These are phyloP conservation scores for Irpex lacteus DNA, from an alignment of 1,284 basidiomycete genomes.

Conservation along the genomic window DNA sequence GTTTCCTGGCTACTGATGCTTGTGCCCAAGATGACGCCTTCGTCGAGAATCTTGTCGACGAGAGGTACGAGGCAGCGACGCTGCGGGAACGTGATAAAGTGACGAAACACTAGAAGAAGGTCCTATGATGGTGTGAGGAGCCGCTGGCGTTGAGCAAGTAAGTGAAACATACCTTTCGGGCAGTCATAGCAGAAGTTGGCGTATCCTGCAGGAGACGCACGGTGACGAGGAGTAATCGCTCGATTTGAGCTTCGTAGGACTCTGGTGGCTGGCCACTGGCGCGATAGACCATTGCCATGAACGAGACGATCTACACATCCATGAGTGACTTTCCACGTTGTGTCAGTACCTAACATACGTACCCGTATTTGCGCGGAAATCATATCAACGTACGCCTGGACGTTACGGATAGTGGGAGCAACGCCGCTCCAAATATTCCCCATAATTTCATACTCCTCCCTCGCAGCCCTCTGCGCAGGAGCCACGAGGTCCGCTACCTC, in stretches of 20 bases:
- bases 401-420: constrained; percentile 74
- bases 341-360: background rate
- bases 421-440: constrained; percentile 86
- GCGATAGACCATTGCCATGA: constrained; percentile 83
- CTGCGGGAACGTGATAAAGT: constrained; percentile 83
- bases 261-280: constrained; percentile 57
- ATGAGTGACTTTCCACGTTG: background rate
- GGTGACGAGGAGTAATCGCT: constrained; percentile 79
- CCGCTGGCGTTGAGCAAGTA: background rate
- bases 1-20: constrained; percentile 83
- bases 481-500: constrained; percentile 79
- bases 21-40: constrained; percentile 87
- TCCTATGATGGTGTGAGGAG: constrained; percentile 55
- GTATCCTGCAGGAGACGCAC: constrained; percentile 93
- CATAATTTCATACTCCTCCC: constrained; percentile 79
- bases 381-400: constrained; percentile 83
- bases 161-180: constrained; percentile 60
- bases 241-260: constrained; percentile 74
- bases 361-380: constrained; percentile 94
- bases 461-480: constrained; percentile 83
- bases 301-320: constrained; percentile 79
- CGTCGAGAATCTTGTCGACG: constrained; percentile 90
- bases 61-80: constrained; percentile 81
- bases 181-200: constrained; percentile 82
- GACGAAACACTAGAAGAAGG: constrained; percentile 89